Evolutionary conservation across 257 asterid genomes (phyloP).

Genomic region (Cynanchum wilfordii): DNA sequence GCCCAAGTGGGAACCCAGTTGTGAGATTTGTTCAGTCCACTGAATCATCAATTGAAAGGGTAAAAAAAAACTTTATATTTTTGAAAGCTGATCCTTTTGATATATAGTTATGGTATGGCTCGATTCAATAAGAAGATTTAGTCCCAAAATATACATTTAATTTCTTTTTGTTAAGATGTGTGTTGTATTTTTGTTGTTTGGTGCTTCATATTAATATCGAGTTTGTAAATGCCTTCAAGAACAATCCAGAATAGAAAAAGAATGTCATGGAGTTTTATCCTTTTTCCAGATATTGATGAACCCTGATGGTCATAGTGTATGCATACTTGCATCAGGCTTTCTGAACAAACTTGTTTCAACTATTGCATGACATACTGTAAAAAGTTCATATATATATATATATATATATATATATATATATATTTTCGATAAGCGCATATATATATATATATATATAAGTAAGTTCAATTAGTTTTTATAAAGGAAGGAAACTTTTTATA

Average conservation of each 20-base stretch:
- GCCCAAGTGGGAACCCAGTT: conserved; percentile 46
- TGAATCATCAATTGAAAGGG: conserved; percentile 74
- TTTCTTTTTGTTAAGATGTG: not conserved
- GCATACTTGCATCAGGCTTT: no score
- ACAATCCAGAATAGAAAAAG: not conserved
- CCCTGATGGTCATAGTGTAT: not conserved
- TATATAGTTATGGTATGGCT: not conserved
- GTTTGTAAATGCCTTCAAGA: not conserved
- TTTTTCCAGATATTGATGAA: not conserved
- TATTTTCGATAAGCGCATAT: no score
- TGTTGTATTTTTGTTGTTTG: not conserved
- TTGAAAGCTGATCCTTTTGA: not conserved
- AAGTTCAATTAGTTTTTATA: no score
- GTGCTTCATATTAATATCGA: not conserved
- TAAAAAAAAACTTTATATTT: not conserved
- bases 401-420: no score
- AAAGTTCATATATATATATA: no score
- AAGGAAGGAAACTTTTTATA: no score
- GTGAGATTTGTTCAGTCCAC: conserved; percentile 46
- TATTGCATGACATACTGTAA: not conserved
- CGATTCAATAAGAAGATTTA: not conserved
- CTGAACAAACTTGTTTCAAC: not conserved
- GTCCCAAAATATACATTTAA: no score
- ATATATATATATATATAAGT: no score
- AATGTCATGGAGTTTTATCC: no score